phyloP scores from a whole-genome alignment of 441 rosid species.

The Syzygium syzygioides region DNA sequence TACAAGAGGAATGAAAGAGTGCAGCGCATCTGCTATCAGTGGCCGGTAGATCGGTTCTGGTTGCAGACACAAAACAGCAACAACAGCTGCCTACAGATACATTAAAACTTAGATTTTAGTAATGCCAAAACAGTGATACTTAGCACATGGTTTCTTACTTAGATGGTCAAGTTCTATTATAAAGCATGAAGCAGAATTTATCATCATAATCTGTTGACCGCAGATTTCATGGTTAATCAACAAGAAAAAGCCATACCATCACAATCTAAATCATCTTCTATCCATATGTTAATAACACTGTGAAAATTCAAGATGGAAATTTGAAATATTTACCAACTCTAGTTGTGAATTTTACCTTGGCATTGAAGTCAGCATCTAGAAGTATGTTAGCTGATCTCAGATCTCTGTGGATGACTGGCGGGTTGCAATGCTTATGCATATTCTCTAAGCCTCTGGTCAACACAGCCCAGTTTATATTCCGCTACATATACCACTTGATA shows the following conservation, averaged over 20 bases:
- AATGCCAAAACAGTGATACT: not conserved
- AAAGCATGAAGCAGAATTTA: not conserved
- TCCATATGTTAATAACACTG: not conserved
- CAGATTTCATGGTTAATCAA: not conserved
- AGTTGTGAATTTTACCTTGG: slow-evolving; percentile 36
- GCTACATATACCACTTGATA: not conserved
- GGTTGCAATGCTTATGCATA: slow-evolving; percentile 83
- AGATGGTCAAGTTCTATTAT: not conserved
- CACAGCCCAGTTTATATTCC: not conserved
- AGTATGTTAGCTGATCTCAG: slow-evolving; percentile 86
- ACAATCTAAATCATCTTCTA: not conserved
- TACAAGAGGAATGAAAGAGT: not conserved
- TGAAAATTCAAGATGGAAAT: not conserved
- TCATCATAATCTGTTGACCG: not conserved
- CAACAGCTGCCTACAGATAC: not conserved
- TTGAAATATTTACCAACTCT: not conserved
- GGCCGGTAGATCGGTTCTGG: not conserved
- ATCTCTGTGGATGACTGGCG: slow-evolving; percentile 89
- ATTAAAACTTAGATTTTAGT: not conserved
- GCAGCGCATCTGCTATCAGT: not conserved
- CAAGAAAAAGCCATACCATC: not conserved
- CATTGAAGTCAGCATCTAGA: slow-evolving; percentile 70
- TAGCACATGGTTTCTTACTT: not conserved
- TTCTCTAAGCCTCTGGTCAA: slow-evolving; percentile 74
- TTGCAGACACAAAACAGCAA: not conserved